Percentiles rank a stretch among this genome's conserved stretches.
Evolutionary conservation across 805 yeast species (phyloP).

Genomic region (Wickerhamiella sorbophila): DNA sequence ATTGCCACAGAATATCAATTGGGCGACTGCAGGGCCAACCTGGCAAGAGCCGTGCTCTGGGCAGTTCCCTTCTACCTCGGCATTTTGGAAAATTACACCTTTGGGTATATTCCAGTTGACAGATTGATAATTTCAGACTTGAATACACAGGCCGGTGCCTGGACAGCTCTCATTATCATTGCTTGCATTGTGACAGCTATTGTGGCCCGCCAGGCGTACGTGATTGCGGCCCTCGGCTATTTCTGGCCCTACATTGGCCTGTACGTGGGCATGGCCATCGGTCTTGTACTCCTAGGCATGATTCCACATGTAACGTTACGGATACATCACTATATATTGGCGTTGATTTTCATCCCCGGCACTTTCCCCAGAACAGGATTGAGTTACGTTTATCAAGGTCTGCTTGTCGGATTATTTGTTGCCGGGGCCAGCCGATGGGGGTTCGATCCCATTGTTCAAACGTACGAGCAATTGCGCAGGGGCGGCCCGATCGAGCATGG

Average conservation of each 20-base stretch:
- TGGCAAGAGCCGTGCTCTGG: constrained; percentile 41
- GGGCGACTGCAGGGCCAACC: constrained; percentile 17
- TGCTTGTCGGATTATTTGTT: constrained; percentile 61
- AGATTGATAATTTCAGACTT: constrained; percentile 62
- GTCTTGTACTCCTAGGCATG: constrained; percentile 32
- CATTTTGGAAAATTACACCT: constrained; percentile 68
- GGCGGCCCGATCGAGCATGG: constrained; percentile 42
- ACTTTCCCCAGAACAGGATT: constrained; percentile 28
- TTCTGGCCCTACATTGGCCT: constrained; percentile 43
- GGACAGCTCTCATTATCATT: constrained; percentile 45
- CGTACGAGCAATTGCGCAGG: constrained; percentile 48
- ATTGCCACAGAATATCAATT: constrained; percentile 26
- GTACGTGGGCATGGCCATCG: constrained; percentile 35
- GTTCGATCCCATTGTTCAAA: constrained; percentile 75
- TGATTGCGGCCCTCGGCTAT: constrained; percentile 53
- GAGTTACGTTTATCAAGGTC: constrained; percentile 58
- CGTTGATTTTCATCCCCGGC: constrained; percentile 67
- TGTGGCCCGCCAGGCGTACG: constrained; percentile 58
- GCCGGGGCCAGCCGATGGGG: constrained; percentile 92
- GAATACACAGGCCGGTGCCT: constrained; percentile 61
- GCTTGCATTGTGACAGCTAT: constrained; percentile 35
- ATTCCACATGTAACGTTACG: constrained; percentile 62
- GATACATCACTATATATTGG: constrained; percentile 71
- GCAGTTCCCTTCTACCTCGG: constrained; percentile 77
- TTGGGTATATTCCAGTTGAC: constrained; percentile 80